phyloP scores from a whole-genome alignment of 2,329 filamentous ascomycete genomes.

The Aspergillus phoenicis region DNA sequence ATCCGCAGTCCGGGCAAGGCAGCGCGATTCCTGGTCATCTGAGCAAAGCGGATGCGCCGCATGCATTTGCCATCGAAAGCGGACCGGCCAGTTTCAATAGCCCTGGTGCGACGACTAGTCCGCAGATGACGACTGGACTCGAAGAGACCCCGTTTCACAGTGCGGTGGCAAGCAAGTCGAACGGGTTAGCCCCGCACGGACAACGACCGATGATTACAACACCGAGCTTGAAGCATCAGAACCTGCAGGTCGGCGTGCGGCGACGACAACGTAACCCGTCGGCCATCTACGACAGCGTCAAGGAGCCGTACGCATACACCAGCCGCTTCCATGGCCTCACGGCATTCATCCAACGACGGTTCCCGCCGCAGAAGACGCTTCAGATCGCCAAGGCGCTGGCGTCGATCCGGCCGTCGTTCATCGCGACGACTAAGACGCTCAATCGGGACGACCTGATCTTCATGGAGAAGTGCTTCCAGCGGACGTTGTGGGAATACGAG shows the following conservation, averaged over 20 bases:
- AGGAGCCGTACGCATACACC: constrained; percentile 88
- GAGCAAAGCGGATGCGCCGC: constrained; percentile 49
- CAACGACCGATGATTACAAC: constrained; percentile 46
- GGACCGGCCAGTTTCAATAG: constrained; percentile 59
- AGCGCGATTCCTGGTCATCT: constrained; percentile 46
- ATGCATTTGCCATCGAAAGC: constrained; percentile 65
- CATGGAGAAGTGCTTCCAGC: constrained; percentile 96
- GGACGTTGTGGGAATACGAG: constrained; percentile 89
- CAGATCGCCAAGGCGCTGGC: constrained; percentile 85
- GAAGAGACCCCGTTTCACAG: constrained; percentile 40
- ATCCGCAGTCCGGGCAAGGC: constrained; percentile 34
- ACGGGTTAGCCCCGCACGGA: constrained; percentile 33
- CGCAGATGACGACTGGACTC: constrained; percentile 49
- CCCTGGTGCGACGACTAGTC: constrained; percentile 60
- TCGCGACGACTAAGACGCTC: constrained; percentile 86
- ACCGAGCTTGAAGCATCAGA: constrained; percentile 47
- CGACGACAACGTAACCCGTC: constrained; percentile 71
- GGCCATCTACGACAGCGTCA: constrained; percentile 84
- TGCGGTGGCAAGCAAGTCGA: constrained; percentile 30
- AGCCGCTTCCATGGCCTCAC: constrained; percentile 87
- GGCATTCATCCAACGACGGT: constrained; percentile 75
- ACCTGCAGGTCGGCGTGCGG: constrained; percentile 44
- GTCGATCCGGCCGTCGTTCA: constrained; percentile 89
- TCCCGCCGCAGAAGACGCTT: constrained; percentile 73
- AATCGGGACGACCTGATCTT: constrained; percentile 89